phyloP scores from a whole-genome alignment of 2,329 filamentous ascomycete genomes.

The Fusarium nodosum region DNA sequence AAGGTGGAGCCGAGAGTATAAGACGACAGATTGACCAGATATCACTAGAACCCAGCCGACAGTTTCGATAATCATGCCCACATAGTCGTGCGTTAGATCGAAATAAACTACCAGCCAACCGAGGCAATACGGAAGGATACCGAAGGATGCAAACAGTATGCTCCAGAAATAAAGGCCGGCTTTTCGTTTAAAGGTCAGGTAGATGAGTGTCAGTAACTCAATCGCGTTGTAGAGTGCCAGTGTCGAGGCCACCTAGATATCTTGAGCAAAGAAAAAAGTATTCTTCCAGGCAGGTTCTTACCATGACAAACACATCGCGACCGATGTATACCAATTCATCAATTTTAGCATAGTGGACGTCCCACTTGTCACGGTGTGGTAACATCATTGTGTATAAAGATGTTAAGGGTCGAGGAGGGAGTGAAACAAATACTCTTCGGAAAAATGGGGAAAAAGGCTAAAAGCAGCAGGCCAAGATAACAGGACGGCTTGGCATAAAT shows the following conservation, averaged over 20 bases:
- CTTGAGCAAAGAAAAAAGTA: background rate
- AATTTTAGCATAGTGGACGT: constrained; percentile 1
- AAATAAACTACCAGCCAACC: constrained; percentile 62
- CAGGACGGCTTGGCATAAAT: constrained; percentile 1
- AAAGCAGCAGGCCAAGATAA: background rate
- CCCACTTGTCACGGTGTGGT: constrained; percentile 15
- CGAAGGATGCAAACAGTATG: constrained; percentile 52
- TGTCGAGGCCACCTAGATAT: constrained; percentile 20
- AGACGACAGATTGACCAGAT: constrained; percentile 27
- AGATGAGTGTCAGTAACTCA: constrained; percentile 53
- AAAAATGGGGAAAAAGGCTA: background rate
- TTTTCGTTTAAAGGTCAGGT: constrained; percentile 51
- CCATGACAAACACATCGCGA: constrained; percentile 29
- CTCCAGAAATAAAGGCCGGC: constrained; percentile 58
- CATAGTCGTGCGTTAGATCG: constrained; percentile 32
- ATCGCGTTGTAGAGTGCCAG: constrained; percentile 50
- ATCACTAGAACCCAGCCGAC: constrained; percentile 34
- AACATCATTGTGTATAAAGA: constrained; percentile 13
- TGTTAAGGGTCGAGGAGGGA: rapidly evolving
- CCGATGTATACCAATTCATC: constrained; percentile 23
- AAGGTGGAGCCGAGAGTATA: constrained; percentile 31
- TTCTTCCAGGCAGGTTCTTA: background rate
- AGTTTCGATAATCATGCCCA: constrained; percentile 36
- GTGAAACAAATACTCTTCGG: background rate
- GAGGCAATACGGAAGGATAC: constrained; percentile 55